Evolutionary conservation across 345 rosid genomes (phyloP).

Genomic region (Turnera subulata): DNA sequence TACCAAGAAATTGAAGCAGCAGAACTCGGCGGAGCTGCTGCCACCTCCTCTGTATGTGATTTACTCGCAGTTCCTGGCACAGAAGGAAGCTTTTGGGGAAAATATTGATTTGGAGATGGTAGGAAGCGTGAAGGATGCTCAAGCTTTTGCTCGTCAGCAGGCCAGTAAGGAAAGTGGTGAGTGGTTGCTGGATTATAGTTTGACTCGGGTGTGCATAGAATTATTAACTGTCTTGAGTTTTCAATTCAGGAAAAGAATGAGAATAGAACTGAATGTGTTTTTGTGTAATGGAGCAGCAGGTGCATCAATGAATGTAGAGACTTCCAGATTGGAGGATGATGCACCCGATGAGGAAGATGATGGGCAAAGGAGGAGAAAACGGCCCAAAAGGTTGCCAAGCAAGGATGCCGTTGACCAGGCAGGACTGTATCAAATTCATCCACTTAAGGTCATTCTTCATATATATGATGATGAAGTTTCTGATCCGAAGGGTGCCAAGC

Average conservation of each 20-base stretch:
- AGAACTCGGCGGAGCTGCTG: conserved; percentile 76
- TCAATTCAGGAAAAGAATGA: background rate
- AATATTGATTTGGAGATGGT: conserved; percentile 60
- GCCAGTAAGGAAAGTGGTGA: conserved; percentile 69
- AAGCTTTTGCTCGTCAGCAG: conserved; percentile 61
- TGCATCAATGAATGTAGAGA: conserved; percentile 47
- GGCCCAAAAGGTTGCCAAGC: conserved; percentile 58
- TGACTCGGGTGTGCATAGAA: background rate
- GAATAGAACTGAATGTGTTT: background rate
- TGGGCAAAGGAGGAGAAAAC: conserved; percentile 70
- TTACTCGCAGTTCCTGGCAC: conserved; percentile 74
- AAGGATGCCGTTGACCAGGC: conserved; percentile 54
- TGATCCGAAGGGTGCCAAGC: conserved; percentile 56
- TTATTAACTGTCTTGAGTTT: background rate
- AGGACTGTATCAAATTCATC: conserved; percentile 61
- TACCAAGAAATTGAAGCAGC: conserved; percentile 77
- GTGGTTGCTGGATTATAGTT: background rate
- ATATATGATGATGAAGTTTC: conserved; percentile 55
- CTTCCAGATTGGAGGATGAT: conserved; percentile 65
- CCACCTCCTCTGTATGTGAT: conserved; percentile 85
- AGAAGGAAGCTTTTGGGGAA: conserved; percentile 86
- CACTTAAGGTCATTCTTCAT: conserved; percentile 64
- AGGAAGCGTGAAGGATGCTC: conserved; percentile 80
- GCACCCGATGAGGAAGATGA: conserved; percentile 79
- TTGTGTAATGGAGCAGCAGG: conserved; percentile 45